Base-by-base conservation (phyloP, 306 rosid species). In the Lablab purpureus region DNA sequence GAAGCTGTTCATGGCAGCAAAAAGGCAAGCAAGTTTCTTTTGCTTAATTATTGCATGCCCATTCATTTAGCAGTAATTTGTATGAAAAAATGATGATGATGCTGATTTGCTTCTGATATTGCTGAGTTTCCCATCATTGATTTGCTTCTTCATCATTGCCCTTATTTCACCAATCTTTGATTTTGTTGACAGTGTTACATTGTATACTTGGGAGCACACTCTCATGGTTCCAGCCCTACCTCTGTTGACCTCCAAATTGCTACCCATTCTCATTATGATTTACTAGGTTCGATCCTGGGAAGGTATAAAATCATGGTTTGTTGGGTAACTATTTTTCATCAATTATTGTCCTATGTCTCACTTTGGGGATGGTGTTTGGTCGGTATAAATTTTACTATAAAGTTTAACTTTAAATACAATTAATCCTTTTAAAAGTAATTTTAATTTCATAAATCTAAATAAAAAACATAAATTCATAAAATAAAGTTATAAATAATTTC, bases 141-240 rank as follows among this genome's bases (percentile, higher is more conserved):
- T 37, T 45, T 54, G 19, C 75, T 55, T 67, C 14, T 23, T 46
- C 9, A 4, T 51, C 19, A 52, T 30, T 18, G 40, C 2, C 15
- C 19, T 2, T 30, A 56, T 56, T 58, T 60, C 46, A 59, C 18
- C 10, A 2, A 60, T n/a, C 2, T 3, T 30, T 71, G 76, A 19
- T n/a, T 13, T 17, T 59, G 49, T 28, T 6, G 30, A 2, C 54
- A 79, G 83, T 34, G 63, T 9, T 79, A 79, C 64, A 46, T 79
- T 45, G 72, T 79, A 14, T 79, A 79, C 77, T 3, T 79, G 77
- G 82, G 82, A 79, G 56, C 76, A 13, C 82, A 79, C 59, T 79
- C 83, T 46, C 83, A 79, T 46, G 83, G 77, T 40, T 71, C 77
- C 9, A 60, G 2, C 27, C 83, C 83, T 58, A 59, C 73, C 0